These are phyloP conservation scores for Sanghuangporus sanghuang DNA, from an alignment of 1,284 basidiomycete species.

Conservation along the genomic window DNA sequence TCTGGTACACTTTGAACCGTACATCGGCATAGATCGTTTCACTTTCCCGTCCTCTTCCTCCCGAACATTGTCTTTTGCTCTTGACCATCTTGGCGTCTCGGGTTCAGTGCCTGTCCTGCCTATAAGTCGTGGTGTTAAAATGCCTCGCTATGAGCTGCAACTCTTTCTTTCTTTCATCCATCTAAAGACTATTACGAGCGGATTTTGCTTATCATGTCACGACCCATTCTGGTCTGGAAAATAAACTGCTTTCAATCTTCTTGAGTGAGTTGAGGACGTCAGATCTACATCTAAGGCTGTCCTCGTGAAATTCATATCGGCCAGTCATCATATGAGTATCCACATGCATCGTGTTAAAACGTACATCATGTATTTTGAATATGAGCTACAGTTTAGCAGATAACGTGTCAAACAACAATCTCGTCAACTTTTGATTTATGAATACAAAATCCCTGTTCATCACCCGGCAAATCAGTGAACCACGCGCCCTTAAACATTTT, in stretches of 20 bases:
- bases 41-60: slow-evolving; percentile 20
- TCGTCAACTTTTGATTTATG: slow-evolving; percentile 89
- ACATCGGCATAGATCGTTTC: neutral
- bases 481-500: slow-evolving; percentile 13
- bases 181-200: too few species aligned
- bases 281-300: too few species aligned
- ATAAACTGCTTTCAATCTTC: too few species aligned
- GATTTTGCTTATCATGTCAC: too few species aligned
- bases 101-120: too few species aligned
- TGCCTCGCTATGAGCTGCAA: too few species aligned
- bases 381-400: neutral
- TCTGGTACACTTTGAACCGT: slow-evolving; percentile 34
- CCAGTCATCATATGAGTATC: neutral
- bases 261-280: too few species aligned
- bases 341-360: neutral
- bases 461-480: neutral
- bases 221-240: too few species aligned
- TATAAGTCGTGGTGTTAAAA: too few species aligned
- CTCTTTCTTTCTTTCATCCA: too few species aligned
- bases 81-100: neutral
- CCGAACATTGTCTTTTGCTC: neutral
- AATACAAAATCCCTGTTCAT: slow-evolving; percentile 78
- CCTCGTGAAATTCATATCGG: too few species aligned
- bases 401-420: slow-evolving; percentile 37
- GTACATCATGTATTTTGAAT: neutral